These are phyloP conservation scores for Ormosia emarginata DNA, from an alignment of 306 rosid genomes.

Conservation along the genomic window DNA sequence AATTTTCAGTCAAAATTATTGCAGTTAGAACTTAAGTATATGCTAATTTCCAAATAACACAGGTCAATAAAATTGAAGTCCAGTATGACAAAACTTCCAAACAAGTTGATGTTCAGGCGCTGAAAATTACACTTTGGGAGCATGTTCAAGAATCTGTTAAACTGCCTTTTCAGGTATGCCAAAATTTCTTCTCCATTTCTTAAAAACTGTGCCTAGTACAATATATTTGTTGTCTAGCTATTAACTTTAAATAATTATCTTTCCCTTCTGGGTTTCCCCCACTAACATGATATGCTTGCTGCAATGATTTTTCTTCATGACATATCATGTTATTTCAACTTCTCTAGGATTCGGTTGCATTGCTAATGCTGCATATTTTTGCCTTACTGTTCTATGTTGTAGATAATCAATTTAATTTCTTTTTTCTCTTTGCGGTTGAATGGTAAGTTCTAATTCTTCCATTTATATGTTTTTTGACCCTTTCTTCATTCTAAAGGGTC, in stretches of 20 bases:
- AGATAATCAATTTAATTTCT: not conserved
- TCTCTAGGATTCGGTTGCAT: not conserved
- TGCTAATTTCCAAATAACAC: slow-evolving; percentile 30
- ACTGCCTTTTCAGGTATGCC: slow-evolving; percentile 52
- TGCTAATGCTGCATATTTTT: not conserved
- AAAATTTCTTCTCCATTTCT: not conserved
- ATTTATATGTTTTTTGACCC: slow-evolving; percentile 7
- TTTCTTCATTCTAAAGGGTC: slow-evolving; percentile 36
- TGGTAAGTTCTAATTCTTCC: slow-evolving; percentile 7
- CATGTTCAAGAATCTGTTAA: slow-evolving; percentile 58
- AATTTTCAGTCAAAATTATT: not conserved
- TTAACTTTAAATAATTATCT: not conserved
- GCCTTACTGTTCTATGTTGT: not conserved
- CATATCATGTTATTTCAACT: not conserved
- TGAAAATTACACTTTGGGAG: slow-evolving; percentile 81
- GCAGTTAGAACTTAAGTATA: slow-evolving; percentile 15
- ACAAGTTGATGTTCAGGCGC: slow-evolving; percentile 88
- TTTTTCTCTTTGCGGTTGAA: not conserved
- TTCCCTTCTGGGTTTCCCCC: not conserved
- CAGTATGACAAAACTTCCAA: slow-evolving; percentile 92
- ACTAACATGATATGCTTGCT: slow-evolving; percentile 12
- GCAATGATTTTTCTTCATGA: not conserved
- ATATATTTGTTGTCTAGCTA: not conserved
- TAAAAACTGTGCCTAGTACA: not conserved
- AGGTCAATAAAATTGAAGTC: slow-evolving; percentile 93